Percentiles rank a stretch among this genome's conserved stretches.
Conservation (phyloP, 108 stramenopile species). For the Nitzschia sp. region DNA sequence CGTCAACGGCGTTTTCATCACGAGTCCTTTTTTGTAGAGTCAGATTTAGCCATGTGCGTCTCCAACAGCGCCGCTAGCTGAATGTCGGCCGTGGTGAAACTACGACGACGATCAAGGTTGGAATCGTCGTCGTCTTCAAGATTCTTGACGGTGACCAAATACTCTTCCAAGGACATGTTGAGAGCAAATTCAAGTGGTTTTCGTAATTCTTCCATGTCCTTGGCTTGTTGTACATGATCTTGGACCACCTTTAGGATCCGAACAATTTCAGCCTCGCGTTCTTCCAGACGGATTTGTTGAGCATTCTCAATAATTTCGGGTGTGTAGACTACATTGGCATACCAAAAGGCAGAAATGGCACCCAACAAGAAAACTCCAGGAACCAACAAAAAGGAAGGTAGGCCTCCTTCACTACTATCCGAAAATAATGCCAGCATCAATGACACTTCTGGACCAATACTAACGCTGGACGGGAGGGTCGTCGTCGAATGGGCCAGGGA, state of each 20-base stretch:
- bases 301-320: constrained; percentile 30
- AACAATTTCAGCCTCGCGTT: constrained; percentile 14
- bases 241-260: constrained; percentile 13
- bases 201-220: constrained; percentile 20
- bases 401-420: too few relatives aligned
- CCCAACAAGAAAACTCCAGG: constrained; percentile 3
- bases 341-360: constrained; percentile 18
- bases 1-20: too few relatives aligned
- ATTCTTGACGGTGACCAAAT: constrained; percentile 2
- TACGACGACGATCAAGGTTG: too few relatives aligned
- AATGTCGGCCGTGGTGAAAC: neutral
- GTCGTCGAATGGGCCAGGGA: too few relatives aligned
- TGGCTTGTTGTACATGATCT: constrained; percentile 9
- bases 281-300: neutral
- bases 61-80: neutral
- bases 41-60: neutral
- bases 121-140: neutral
- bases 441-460: too few relatives aligned
- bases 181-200: constrained; percentile 23
- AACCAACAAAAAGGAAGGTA: neutral
- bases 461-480: too few relatives aligned
- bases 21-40: too few relatives aligned
- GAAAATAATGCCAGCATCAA: too few relatives aligned
- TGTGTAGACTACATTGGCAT: constrained; percentile 26
- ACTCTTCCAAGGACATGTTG: constrained; percentile 15